phyloP scores from a whole-genome alignment of 2,329 filamentous ascomycete genomes.

The Cadophora luteo-olivacea region DNA sequence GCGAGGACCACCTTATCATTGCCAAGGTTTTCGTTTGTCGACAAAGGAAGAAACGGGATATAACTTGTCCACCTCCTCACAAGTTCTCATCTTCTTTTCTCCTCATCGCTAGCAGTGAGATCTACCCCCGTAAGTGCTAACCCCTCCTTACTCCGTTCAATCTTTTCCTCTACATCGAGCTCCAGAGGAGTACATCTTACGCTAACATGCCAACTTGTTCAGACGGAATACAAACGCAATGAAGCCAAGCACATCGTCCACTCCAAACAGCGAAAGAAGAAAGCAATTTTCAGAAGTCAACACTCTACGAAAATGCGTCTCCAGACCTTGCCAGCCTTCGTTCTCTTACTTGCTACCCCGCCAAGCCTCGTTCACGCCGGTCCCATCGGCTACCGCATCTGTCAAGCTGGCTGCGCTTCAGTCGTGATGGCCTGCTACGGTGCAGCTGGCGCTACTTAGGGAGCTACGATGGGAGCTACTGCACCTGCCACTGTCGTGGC shows the following conservation, averaged over 20 bases:
- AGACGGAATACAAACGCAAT: too few relatives aligned
- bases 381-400: conserved; percentile 51
- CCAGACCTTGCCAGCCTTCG: neutral
- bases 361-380: conserved; percentile 43
- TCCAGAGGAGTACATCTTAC: too few relatives aligned
- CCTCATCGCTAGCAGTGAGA: neutral
- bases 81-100: neutral
- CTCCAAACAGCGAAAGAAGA: neutral
- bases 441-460: conserved; percentile 51
- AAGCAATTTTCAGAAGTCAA: neutral
- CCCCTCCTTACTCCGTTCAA: too few relatives aligned
- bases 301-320: neutral
- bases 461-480: conserved; percentile 46
- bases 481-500: conserved; percentile 50
- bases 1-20: neutral
- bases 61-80: neutral
- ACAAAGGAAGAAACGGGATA: neutral
- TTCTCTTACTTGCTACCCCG: neutral
- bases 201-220: too few relatives aligned
- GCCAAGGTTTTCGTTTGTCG: neutral
- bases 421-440: conserved; percentile 55
- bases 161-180: too few relatives aligned
- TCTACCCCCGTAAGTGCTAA: neutral
- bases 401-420: conserved; percentile 53
- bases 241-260: neutral